These are phyloP conservation scores for Ruellia speciosa DNA, from an alignment of 305 asterid species.

Conservation along the genomic window DNA sequence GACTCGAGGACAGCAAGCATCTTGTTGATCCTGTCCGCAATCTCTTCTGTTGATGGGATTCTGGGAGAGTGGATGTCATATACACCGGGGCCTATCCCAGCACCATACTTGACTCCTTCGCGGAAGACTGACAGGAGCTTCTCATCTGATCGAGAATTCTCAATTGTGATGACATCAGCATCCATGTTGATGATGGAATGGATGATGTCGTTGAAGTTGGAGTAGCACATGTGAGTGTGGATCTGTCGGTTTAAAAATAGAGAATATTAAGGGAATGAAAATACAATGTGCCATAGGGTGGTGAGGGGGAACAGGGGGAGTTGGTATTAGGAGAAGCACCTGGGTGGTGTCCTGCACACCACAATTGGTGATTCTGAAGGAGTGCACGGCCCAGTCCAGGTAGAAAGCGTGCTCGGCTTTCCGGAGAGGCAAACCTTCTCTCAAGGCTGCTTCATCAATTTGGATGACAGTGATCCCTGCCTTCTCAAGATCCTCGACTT, in stretches of 20 bases:
- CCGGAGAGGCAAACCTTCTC: slow-evolving; percentile 75
- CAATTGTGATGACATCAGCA: slow-evolving; percentile 80
- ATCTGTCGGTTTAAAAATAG: slow-evolving; percentile 33
- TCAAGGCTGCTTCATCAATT: slow-evolving; percentile 74
- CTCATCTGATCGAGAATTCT: slow-evolving; percentile 80
- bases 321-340: slow-evolving; percentile 22
- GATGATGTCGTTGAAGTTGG: slow-evolving; percentile 81
- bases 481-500: slow-evolving; percentile 79
- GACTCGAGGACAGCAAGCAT: slow-evolving; percentile 43
- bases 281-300: too few species aligned
- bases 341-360: slow-evolving; percentile 69
- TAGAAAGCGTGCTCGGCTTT: slow-evolving; percentile 67
- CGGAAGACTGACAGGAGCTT: slow-evolving; percentile 79
- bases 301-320: too few species aligned
- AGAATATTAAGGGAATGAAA: not conserved
- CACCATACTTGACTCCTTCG: slow-evolving; percentile 45
- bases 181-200: slow-evolving; percentile 84
- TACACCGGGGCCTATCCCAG: slow-evolving; percentile 43
- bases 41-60: slow-evolving; percentile 38
- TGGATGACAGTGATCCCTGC: slow-evolving; percentile 63
- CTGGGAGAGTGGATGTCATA: slow-evolving; percentile 41
- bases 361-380: slow-evolving; percentile 66
- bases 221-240: slow-evolving; percentile 96
- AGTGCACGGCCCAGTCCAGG: slow-evolving; percentile 81
- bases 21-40: slow-evolving; percentile 36